phyloP scores from a whole-genome alignment of 75 land plant species.

The Selaginella tamariscina region DNA sequence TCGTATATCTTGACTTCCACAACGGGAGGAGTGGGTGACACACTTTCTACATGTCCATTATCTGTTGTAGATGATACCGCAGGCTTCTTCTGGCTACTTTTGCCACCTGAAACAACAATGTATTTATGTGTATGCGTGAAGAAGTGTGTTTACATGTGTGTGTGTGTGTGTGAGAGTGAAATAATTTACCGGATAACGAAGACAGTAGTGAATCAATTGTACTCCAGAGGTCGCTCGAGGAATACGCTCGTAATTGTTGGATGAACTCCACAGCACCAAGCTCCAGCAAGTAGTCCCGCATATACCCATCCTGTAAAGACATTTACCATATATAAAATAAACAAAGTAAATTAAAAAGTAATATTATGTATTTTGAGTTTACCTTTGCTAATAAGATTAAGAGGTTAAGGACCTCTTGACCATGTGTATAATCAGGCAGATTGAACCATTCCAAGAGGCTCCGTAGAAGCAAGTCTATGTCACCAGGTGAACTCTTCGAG shows the following conservation, averaged over 20 bases:
- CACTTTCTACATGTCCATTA: no score
- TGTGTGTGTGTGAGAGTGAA: no score
- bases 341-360: not conserved
- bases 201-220: not conserved
- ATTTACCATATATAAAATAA: not conserved
- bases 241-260: not conserved
- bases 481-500: no score
- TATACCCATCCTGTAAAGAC: not conserved
- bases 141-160: no score
- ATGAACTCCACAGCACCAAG: constrained; percentile 16
- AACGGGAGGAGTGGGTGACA: no score
- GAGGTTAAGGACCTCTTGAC: not conserved
- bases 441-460: constrained; percentile 16
- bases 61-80: no score
- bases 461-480: not conserved
- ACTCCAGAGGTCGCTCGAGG: not conserved
- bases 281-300: not conserved
- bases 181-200: no score
- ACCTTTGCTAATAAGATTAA: constrained; percentile 1
- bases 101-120: no score
- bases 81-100: no score
- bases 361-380: no score
- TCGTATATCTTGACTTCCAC: no score
- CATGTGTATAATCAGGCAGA: constrained; percentile 2
- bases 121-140: no score